Conservation (phyloP, 2,329 filamentous ascomycete genomes). For the Sporothrix sp. region DNA sequence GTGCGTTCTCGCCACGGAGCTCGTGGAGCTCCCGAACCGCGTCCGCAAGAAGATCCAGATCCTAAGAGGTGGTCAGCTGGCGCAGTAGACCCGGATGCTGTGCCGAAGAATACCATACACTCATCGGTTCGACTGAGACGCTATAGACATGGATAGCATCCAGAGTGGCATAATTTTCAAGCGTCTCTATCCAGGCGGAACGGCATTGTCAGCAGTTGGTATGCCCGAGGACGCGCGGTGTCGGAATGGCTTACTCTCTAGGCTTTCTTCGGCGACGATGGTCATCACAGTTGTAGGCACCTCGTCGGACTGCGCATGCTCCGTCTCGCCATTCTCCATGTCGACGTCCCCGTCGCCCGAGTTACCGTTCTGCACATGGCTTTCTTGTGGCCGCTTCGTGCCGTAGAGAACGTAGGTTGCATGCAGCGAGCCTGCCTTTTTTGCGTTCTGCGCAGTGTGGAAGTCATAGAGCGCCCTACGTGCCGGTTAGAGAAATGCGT, state of each 20-base stretch:
- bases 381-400: slow-evolving; percentile 36
- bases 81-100: not conserved
- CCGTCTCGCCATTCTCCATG: slow-evolving; percentile 56
- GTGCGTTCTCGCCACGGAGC: slow-evolving; percentile 48
- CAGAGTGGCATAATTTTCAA: slow-evolving; percentile 61
- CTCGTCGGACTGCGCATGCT: slow-evolving; percentile 39
- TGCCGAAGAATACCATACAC: slow-evolving; percentile 32
- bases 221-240: slow-evolving; percentile 16
- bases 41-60: slow-evolving; percentile 63
- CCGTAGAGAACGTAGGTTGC: slow-evolving; percentile 89
- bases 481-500: not conserved
- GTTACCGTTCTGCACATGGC: slow-evolving; percentile 3
- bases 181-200: slow-evolving; percentile 40
- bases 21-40: slow-evolving; percentile 53
- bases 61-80: slow-evolving; percentile 21
- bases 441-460: slow-evolving; percentile 64
- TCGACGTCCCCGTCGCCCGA: slow-evolving; percentile 54
- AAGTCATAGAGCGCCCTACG: slow-evolving; percentile 79
- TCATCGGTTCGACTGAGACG: slow-evolving; percentile 59
- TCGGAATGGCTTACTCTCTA: slow-evolving; percentile 59
- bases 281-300: slow-evolving; percentile 50
- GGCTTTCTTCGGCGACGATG: slow-evolving; percentile 60
- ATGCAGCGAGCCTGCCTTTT: slow-evolving; percentile 64
- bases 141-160: slow-evolving; percentile 82
- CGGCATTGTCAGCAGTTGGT: not conserved